Base-by-base conservation (phyloP, 768 basidiomycete genomes). In the Mycena epipterygia region DNA sequence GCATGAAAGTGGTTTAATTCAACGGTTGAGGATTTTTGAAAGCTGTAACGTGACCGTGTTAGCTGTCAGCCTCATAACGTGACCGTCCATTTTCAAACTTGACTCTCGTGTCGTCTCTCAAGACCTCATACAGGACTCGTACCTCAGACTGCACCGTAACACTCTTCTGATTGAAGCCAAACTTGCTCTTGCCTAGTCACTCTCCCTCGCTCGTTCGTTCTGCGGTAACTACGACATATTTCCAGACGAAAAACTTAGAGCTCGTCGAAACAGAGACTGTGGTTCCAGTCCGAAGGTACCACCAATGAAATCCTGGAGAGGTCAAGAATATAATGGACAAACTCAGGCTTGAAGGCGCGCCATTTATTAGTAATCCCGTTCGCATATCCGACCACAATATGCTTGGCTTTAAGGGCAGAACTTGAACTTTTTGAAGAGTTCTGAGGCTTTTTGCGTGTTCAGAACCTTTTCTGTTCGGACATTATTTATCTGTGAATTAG, bases 381-480 rank as follows among this genome's bases (percentile, higher is more conserved):
- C 82, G 86, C 57, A 85, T 86, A 44, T 85, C 99, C 44, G 97
- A 98, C 79, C 91, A 90, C 51, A 97, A 97, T 33, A 97, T 95
- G 29, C 82, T 98, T 23, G n/a, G n/a, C n/a, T n/a, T n/a, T n/a
- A n/a, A n/a, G n/a, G n/a, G n/a, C n/a, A n/a, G n/a, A n/a, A n/a
- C 88, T 99, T 41, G 95, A n/a, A n/a, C n/a, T 97, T 44, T 96
- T 96, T 77, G 90, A 91, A 25, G 96, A 99, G 95, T 97, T n/a
- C 78, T 98, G 75, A n/a, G 97, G 97, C 51, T 91, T 93, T 80
- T 96, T 97, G 81, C 82, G 93, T 86, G 30, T 61, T 27, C 53
- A 48, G 23, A 39, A 35, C 44, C 27, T n/a, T 37, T 55, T 44
- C 52, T 27, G 32, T 60, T 35, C 68, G 48, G 35, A 39, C 51